Base-by-base conservation (phyloP, 2,329 filamentous ascomycete genomes). In the Trichoderma citrinoviride region DNA sequence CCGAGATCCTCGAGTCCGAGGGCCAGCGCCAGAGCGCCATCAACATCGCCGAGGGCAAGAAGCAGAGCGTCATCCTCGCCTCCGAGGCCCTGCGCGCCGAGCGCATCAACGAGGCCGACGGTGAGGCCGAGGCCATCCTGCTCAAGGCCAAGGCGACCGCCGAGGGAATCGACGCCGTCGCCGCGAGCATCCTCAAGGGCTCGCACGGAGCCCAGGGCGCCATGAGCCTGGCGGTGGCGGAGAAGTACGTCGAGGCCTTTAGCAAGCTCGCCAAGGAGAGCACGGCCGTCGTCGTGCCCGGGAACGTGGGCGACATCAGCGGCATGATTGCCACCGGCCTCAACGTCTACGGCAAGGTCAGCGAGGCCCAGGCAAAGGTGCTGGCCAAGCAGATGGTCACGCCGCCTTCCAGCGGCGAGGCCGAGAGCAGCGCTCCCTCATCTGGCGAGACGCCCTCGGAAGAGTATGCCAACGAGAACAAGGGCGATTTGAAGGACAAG, bases 181-280 rank as follows among this genome's bases (percentile, higher is more conserved):
- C 92, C 6, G 81, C 83, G 67, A 85, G 88, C 49, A 96, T 98
- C 67, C 81, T 84, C 19, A 81, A 88, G 54, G 93, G 93, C 64
- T 83, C 90, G 69, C 84, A 87, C 64, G 84, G 88, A 63, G 95
- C 95, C 2, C 90, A 95, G 75, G 87, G 87, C 40, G 95, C 95
- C 27, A 85, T 99, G 50, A 93, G 91, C 73, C 79, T 99, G 67
- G 91, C 85, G 15, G 92, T 99, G 8, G 95, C 95, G 0, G 95
- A 99, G 85, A 97, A 97, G 79, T 99, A 99, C 72, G 95, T 99
- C 60, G 94, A 96, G 52, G 95, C 95, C 4, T 99, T 98, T 74
- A 89, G 86, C 70, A 92, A 93, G 75, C 82, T 99, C 71, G 95
- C 95, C 57, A 95, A 94, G 80, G 93, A 99, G 81, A 92, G 95